Evolutionary conservation across 1,139 yeast genomes (phyloP).

Genomic region (Zygoascus meyerae): DNA sequence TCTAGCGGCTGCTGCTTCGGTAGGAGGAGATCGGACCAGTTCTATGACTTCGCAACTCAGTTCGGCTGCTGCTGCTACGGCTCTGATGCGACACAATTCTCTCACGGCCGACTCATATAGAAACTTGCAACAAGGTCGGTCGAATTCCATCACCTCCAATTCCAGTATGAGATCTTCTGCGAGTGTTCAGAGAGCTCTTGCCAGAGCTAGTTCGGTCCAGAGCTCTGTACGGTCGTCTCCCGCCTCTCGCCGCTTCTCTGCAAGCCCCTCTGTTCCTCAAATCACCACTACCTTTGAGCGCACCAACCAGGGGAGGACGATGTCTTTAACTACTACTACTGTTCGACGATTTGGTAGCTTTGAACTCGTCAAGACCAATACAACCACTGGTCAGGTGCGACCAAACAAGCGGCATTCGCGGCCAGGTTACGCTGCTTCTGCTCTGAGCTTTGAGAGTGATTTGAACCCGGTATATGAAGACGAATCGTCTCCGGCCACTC

Average conservation of each 20-base stretch:
- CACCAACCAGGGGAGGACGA: slow-evolving; percentile 30
- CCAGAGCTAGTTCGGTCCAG: background rate
- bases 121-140: slow-evolving; percentile 18
- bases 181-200: background rate
- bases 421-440: slow-evolving; percentile 25
- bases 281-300: slow-evolving; percentile 16
- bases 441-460: slow-evolving; percentile 32
- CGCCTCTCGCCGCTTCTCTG: slow-evolving; percentile 1
- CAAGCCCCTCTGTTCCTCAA: slow-evolving; percentile 3
- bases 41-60: slow-evolving; percentile 17
- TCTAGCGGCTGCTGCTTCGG: slow-evolving; percentile 41
- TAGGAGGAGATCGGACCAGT: slow-evolving; percentile 23
- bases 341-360: slow-evolving; percentile 35
- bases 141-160: slow-evolving; percentile 9
- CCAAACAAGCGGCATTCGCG: slow-evolving; percentile 10
- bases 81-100: slow-evolving; percentile 32
- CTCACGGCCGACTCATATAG: slow-evolving; percentile 26
- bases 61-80: slow-evolving; percentile 36
- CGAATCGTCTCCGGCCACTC: slow-evolving; percentile 13
- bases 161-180: background rate
- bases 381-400: slow-evolving; percentile 18
- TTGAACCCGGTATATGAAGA: slow-evolving; percentile 33
- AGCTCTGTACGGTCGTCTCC: background rate
- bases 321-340: slow-evolving; percentile 37
- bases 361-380: slow-evolving; percentile 33